phyloP scores from a whole-genome alignment of 2,329 filamentous ascomycete species.

The Sporothrix dimorphospora region DNA sequence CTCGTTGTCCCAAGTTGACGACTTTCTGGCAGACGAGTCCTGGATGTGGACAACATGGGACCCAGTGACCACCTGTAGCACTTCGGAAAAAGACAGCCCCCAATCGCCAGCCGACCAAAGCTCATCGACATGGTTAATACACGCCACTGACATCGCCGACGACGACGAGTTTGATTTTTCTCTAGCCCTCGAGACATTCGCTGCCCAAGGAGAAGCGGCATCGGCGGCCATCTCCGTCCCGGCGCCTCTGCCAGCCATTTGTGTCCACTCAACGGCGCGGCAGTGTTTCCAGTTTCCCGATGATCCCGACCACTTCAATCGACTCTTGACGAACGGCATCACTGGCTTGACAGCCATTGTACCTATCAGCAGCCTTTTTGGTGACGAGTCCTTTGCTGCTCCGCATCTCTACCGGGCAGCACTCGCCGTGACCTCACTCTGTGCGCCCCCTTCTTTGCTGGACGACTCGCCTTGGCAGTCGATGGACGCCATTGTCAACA shows the following conservation, averaged over 20 bases:
- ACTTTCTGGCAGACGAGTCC: background rate
- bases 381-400: background rate
- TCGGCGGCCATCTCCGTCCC: background rate
- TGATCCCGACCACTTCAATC: background rate
- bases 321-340: background rate
- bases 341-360: background rate
- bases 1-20: background rate
- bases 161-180: background rate
- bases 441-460: background rate
- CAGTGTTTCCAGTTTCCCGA: background rate
- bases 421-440: background rate
- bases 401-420: background rate
- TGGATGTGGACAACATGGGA: background rate
- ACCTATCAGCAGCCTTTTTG: background rate
- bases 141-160: background rate
- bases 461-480: background rate
- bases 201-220: background rate
- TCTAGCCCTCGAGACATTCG: background rate
- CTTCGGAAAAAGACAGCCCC: background rate
- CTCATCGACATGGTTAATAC: background rate
- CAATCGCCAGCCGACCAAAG: background rate
- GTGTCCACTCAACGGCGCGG: background rate
- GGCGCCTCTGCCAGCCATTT: background rate
- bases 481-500: background rate
- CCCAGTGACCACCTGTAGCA: background rate